A percentile compares a stretch with the other conserved stretches of the same genome.
These are phyloP conservation scores for Cryphonectria radicalis DNA, from an alignment of 2,329 filamentous ascomycete species.

Conservation along the genomic window DNA sequence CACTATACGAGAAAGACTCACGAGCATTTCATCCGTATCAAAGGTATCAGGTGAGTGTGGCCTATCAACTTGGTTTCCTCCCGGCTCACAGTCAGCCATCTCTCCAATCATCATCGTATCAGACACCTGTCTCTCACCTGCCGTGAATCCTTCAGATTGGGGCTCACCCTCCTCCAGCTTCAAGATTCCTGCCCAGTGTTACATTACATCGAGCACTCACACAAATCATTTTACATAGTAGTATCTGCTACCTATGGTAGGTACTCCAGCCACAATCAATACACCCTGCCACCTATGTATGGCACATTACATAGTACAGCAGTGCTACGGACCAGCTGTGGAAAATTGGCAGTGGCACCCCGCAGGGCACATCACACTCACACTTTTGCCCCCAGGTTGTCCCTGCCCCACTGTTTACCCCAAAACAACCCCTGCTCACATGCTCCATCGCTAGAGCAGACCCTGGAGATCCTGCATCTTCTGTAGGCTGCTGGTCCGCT, in stretches of 20 bases:
- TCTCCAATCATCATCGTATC: neutral
- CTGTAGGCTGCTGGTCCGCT: neutral
- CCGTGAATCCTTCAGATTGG: neutral
- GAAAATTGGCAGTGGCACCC: neutral
- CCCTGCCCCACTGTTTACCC: neutral
- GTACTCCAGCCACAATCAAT: slow-evolving; percentile 1
- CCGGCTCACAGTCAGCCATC: neutral
- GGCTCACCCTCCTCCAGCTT: neutral
- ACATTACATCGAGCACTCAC: slow-evolving; percentile 15
- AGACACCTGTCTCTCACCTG: neutral
- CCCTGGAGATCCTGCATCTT: slow-evolving; percentile 3
- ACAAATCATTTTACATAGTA: too few relatives aligned
- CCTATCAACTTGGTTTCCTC: neutral
- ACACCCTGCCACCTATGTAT: neutral
- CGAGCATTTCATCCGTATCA: neutral
- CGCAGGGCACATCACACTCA: neutral
- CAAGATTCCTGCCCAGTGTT: neutral
- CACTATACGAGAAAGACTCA: neutral
- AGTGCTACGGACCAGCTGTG: neutral
- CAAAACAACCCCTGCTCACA: neutral
- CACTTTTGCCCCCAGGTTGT: neutral
- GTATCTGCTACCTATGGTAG: neutral
- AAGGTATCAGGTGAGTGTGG: neutral
- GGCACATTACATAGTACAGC: too few relatives aligned
- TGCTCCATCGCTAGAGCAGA: neutral